Evolutionary conservation across 306 rosid species (phyloP).

Genomic region (Corylus avellana): DNA sequence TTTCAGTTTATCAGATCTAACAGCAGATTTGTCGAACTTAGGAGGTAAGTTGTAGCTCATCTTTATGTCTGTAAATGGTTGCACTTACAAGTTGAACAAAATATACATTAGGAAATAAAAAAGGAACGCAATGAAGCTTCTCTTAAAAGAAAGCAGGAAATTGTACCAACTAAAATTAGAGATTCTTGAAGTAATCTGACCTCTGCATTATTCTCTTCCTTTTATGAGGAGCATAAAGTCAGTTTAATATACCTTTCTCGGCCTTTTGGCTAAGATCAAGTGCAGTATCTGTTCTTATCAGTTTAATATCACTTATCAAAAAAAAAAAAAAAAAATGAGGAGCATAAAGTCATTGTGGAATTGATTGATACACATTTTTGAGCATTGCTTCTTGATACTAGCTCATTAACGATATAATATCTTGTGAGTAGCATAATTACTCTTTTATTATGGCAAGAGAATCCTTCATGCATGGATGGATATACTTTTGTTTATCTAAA

Average conservation of each 20-base stretch:
- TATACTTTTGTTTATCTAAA: too few relatives aligned
- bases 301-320: too few relatives aligned
- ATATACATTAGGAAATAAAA: background rate
- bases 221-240: background rate
- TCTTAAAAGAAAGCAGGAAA: conserved; percentile 8
- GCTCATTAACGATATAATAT: background rate
- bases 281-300: too few relatives aligned
- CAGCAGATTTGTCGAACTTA: conserved; percentile 86
- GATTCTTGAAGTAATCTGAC: background rate
- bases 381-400: background rate
- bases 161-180: background rate
- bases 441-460: conserved; percentile 8
- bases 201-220: background rate
- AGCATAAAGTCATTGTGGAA: background rate
- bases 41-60: conserved; percentile 64
- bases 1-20: conserved; percentile 85
- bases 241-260: too few relatives aligned
- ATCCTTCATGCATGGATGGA: background rate
- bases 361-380: background rate
- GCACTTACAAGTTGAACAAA: background rate
- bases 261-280: too few relatives aligned
- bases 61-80: background rate
- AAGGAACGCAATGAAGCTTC: conserved; percentile 1
- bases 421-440: background rate
- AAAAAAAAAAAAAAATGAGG: background rate